phyloP scores from a whole-genome alignment of 2,329 filamentous ascomycete genomes.

The Phyllosticta citribraziliensis region DNA sequence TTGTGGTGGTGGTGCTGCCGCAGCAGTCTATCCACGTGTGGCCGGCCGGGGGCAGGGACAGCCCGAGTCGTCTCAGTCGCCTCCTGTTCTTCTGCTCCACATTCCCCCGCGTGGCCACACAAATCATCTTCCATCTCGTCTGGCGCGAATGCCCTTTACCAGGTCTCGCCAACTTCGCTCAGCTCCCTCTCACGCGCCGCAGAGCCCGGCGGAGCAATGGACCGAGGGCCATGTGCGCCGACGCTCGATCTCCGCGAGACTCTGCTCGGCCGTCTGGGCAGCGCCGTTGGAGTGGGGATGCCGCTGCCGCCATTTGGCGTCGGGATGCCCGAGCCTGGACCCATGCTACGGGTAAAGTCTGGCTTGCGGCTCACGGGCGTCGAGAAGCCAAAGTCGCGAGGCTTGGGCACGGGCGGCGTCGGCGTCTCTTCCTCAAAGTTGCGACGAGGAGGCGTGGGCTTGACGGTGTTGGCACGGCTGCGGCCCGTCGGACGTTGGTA shows the following conservation, averaged over 20 bases:
- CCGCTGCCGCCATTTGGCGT: constrained; percentile 38
- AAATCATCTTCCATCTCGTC: background rate
- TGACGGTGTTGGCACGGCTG: background rate
- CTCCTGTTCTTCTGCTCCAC: background rate
- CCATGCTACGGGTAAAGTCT: constrained; percentile 45
- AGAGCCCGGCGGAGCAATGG: background rate
- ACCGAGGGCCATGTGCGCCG: constrained; percentile 12
- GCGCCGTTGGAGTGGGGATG: constrained; percentile 39
- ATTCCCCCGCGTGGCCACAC: background rate
- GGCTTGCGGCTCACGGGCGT: constrained; percentile 18
- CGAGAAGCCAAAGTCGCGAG: constrained; percentile 23
- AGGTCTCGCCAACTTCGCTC: constrained; percentile 49
- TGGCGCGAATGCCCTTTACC: constrained; percentile 25
- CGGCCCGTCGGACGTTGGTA: background rate
- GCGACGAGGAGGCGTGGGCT: background rate
- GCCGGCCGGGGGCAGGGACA: background rate
- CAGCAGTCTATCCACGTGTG: background rate
- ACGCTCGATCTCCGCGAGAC: constrained; percentile 28
- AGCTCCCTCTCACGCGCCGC: constrained; percentile 30
- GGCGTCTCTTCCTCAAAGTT: constrained; percentile 4
- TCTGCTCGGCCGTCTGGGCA: constrained; percentile 45
- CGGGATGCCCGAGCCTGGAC: constrained; percentile 21
- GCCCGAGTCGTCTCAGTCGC: background rate
- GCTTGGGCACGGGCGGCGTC: background rate
- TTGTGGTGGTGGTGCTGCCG: background rate